These are phyloP conservation scores for Colletotrichum kahawae DNA, from an alignment of 2,329 filamentous ascomycete genomes.

Conservation along the genomic window DNA sequence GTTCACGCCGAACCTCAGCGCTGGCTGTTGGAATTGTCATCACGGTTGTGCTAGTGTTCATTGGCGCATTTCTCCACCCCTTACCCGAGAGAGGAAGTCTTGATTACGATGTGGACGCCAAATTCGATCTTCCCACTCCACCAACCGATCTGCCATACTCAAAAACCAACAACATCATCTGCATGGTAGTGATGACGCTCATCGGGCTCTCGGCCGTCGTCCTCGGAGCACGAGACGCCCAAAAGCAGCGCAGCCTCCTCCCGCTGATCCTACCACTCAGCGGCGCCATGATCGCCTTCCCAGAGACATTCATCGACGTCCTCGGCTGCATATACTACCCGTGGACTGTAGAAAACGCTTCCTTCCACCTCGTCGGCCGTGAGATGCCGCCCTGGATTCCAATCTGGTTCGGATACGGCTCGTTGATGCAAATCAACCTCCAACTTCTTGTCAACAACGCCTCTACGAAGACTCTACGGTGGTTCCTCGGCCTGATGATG, in stretches of 20 bases:
- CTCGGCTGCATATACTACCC: background rate
- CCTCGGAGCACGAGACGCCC: background rate
- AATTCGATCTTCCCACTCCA: background rate
- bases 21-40: fast-evolving
- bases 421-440: background rate
- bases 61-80: fast-evolving
- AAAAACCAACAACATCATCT: background rate
- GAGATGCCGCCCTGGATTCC: background rate
- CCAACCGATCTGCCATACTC: background rate
- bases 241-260: background rate
- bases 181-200: background rate
- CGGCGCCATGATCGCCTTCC: background rate
- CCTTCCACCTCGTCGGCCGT: fast-evolving
- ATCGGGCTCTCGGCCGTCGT: background rate
- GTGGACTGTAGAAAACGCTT: background rate
- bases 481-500: background rate
- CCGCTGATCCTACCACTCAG: fast-evolving
- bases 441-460: background rate
- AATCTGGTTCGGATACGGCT: background rate
- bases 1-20: background rate
- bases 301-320: background rate
- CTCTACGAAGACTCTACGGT: background rate
- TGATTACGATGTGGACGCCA: background rate
- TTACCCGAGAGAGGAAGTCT: fast-evolving
- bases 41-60: fast-evolving